Evolutionary conservation across 441 rosid genomes (phyloP).

Genomic region (Jatropha podagrica): DNA sequence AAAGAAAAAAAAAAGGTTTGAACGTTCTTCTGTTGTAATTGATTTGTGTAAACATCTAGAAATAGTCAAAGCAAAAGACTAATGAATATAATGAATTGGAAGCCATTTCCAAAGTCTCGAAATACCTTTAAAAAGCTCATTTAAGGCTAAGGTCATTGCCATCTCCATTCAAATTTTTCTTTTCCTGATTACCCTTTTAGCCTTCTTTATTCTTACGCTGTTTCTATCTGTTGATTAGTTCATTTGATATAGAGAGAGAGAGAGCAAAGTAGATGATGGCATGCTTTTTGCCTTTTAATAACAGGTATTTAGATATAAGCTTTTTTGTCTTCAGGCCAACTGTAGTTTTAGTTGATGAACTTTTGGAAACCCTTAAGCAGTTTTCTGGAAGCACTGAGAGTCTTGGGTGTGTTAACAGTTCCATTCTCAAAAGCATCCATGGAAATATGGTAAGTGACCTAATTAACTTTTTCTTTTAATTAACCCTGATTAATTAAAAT

Average conservation of each 20-base stretch:
- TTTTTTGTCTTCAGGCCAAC: conserved; percentile 48
- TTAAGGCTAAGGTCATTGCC: conserved; percentile 4
- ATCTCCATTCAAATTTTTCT: not conserved
- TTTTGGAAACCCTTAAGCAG: conserved; percentile 38
- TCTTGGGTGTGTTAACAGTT: conserved; percentile 58
- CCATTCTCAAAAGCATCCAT: conserved; percentile 61
- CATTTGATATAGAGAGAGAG: not conserved
- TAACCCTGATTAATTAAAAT: not conserved
- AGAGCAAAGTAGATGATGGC: conserved; percentile 28
- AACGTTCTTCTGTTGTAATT: not conserved
- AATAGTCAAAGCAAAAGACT: conserved; percentile 31
- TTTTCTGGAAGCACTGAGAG: conserved; percentile 35
- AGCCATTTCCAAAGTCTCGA: conserved; percentile 8
- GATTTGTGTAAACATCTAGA: conserved; percentile 10
- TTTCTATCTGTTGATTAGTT: not conserved
- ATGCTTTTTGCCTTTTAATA: conserved; percentile 53
- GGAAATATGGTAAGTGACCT: conserved; percentile 48
- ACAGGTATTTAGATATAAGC: conserved; percentile 41
- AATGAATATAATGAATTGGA: not conserved
- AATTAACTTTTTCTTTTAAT: not conserved
- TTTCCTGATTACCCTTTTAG: not conserved
- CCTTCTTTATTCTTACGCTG: not conserved
- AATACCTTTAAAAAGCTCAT: not conserved
- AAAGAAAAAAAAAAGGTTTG: not conserved
- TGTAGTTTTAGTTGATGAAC: conserved; percentile 40